Evolutionary conservation across 1,139 yeast species (phyloP), one percentile per base, ranked within the genome.

Genomic region (Pichia sp.): DNA sequence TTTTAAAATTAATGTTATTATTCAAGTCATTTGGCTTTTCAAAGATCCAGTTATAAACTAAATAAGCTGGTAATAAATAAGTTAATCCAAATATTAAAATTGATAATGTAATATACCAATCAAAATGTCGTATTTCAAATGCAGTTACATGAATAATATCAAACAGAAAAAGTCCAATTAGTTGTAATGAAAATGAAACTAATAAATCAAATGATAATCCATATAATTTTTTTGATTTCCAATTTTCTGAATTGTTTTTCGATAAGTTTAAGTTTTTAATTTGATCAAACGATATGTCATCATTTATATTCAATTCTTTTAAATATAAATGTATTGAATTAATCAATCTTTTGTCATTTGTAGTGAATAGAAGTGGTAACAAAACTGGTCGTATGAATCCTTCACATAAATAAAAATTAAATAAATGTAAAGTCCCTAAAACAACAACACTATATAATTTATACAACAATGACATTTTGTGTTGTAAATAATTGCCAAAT

Each of bases 21-120:
- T 43, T 28, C 18, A 32, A 7, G 26, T 34, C 28, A 32, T 8
- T 43, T 1, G 45, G 25, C 7, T 30, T 25, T 30, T 44, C 25
- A n/a, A 43, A 44, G 3, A 51, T 38, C 49, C 48, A 51, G 29
- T 40, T 42, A 40, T 50, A 47, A 1, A 53, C 27, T 11, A 57
- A 43, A 41, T 54, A 45, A 27, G 58, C 49, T n/a, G 68, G 68
- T 25, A 60, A 53, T 18, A 61, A 26, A 44, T 60, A 63, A 7
- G 56, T 51, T 26, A 64, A 50, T 10, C 58, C 39, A 1, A 61
- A 33, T 7, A 58, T 56, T 10, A 61, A 46, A 2, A 50, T 28
- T 3, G 56, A 49, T 7, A 64, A 36, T 1, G 63, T 58, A 2
- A 62, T 2, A 31, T 52, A 53, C 66, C 66, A 63, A 47, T 62